phyloP scores from a whole-genome alignment of 805 yeast genomes.

The Kregervanrija delftensis region DNA sequence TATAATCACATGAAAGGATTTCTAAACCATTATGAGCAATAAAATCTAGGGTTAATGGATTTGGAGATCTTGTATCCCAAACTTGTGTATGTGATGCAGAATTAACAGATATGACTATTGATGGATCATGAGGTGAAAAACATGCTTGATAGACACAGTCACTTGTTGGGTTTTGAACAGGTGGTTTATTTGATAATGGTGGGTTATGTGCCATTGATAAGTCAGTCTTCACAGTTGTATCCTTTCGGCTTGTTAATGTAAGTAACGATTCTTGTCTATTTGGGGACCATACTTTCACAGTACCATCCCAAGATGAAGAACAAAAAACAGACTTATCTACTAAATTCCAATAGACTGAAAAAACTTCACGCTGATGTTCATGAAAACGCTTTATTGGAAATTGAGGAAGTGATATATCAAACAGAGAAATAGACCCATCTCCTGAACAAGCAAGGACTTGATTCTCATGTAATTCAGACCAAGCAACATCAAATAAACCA shows the following conservation, averaged over 20 bases:
- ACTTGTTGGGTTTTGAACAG: slow-evolving; percentile 27
- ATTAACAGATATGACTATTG: slow-evolving; percentile 59
- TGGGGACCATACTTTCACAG: slow-evolving; percentile 75
- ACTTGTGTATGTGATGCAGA: slow-evolving; percentile 69
- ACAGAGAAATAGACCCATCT: slow-evolving; percentile 80
- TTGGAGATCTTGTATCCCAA: slow-evolving; percentile 74
- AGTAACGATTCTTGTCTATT: slow-evolving; percentile 46
- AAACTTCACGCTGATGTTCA: slow-evolving; percentile 55
- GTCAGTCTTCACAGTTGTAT: slow-evolving; percentile 15
- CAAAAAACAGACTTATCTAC: slow-evolving; percentile 51
- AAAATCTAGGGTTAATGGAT: slow-evolving; percentile 52
- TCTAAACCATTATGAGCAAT: slow-evolving; percentile 79
- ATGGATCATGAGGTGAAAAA: slow-evolving; percentile 81
- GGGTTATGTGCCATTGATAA: slow-evolving; percentile 14
- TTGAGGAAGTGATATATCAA: slow-evolving; percentile 60
- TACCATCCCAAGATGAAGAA: slow-evolving; percentile 89
- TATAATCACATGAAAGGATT: slow-evolving; percentile 78
- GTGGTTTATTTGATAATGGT: slow-evolving; percentile 31
- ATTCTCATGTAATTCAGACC: slow-evolving; percentile 90
- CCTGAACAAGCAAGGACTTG: slow-evolving; percentile 81
- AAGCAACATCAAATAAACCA: slow-evolving; percentile 78
- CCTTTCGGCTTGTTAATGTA: slow-evolving; percentile 39
- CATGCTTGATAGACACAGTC: slow-evolving; percentile 74
- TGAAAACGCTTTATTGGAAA: slow-evolving; percentile 70
- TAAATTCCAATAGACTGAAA: slow-evolving; percentile 31